Percentiles rank a stretch among this genome's conserved stretches.
phyloP scores from a whole-genome alignment of 192 early-diverging fungal species.

The Dissophora globulifera region DNA sequence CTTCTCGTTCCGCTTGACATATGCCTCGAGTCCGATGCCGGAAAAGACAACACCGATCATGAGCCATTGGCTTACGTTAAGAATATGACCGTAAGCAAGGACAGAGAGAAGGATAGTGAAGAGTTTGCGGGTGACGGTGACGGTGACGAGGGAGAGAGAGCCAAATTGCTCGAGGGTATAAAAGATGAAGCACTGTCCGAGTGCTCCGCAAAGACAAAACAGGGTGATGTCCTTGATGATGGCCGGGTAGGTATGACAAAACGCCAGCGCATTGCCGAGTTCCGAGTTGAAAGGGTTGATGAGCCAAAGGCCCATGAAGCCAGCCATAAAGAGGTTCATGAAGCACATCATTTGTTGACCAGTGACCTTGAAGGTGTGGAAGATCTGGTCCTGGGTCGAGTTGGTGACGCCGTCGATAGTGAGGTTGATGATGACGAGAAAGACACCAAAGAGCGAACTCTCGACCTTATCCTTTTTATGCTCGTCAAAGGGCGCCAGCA shows the following conservation, averaged over 20 bases:
- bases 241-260: constrained; percentile 82
- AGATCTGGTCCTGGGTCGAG: constrained; percentile 96
- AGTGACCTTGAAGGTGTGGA: constrained; percentile 81
- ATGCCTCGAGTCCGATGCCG: constrained; percentile 83
- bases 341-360: constrained; percentile 98
- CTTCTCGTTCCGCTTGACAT: constrained; percentile 70
- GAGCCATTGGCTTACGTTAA: constrained; percentile 87
- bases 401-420: constrained; percentile 93
- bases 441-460: constrained; percentile 82
- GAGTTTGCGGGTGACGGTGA: constrained; percentile 97
- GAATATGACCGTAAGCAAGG: constrained; percentile 84
- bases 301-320: constrained; percentile 81
- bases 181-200: constrained; percentile 99
- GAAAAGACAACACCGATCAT: constrained; percentile 89
- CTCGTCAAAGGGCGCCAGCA: constrained; percentile 71
- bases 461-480: constrained; percentile 58
- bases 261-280: constrained; percentile 78
- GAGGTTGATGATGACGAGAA: constrained; percentile 87
- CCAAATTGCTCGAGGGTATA: constrained; percentile 93
- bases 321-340: constrained; percentile 89
- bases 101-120: constrained; percentile 94
- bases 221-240: constrained; percentile 85
- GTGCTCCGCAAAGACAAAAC: constrained; percentile 90
- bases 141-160: constrained; percentile 86
- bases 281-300: constrained; percentile 84